Conservation (phyloP, 306 rosid genomes). For the Albizia julibrissin region DNA sequence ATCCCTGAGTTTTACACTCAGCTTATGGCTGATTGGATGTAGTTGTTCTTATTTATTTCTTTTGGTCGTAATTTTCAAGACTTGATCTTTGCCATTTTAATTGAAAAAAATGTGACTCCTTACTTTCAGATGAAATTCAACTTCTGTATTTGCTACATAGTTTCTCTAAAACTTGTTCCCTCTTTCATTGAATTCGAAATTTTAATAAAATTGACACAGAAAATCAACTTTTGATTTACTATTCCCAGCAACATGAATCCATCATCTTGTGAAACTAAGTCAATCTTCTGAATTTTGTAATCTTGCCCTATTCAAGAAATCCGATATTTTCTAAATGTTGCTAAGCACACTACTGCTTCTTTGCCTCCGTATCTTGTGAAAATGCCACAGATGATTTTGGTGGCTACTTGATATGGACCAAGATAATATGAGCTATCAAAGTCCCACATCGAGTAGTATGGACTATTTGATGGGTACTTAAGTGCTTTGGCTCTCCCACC, state of each 20-base stretch:
- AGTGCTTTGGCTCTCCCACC: too few species aligned
- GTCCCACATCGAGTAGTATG: too few species aligned
- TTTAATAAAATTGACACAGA: neutral
- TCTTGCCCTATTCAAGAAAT: neutral
- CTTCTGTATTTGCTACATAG: neutral
- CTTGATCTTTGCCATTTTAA: too few species aligned
- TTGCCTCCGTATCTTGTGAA: neutral
- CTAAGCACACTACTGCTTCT: neutral
- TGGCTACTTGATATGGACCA: too few species aligned
- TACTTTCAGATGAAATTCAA: neutral
- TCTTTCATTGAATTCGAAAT: neutral
- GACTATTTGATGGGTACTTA: too few species aligned
- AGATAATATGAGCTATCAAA: too few species aligned
- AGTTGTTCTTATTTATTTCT: too few species aligned
- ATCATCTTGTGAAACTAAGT: neutral
- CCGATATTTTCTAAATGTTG: neutral
- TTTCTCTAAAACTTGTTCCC: neutral
- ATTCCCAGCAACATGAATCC: neutral
- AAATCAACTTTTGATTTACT: neutral
- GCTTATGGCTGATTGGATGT: too few species aligned
- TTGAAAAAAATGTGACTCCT: neutral
- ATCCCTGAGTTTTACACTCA: too few species aligned
- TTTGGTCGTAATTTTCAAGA: too few species aligned
- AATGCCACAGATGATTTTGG: constrained; percentile 14
- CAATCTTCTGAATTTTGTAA: neutral